Evolutionary conservation across 1,284 basidiomycete genomes (phyloP), one percentile per base, ranked within the genome.

Genomic region (Anthracocystis panici-leucophaei): DNA sequence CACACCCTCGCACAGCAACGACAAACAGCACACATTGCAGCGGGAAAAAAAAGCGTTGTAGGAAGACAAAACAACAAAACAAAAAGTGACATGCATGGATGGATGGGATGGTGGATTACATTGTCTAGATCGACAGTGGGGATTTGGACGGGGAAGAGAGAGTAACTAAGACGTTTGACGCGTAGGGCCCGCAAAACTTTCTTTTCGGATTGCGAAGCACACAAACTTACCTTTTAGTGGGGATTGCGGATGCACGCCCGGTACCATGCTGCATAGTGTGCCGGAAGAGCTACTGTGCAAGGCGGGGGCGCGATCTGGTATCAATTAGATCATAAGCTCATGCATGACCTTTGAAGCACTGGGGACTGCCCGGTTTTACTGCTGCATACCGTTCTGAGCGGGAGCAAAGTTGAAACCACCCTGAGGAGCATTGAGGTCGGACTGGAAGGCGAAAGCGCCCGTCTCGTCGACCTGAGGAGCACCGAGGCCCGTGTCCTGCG

Each of bases 381-480:
- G 73, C 77, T 81, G 76, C 80, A 81, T 81, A 45, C 75, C 69
- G 53, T 82, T 78, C 49, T 65, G 62, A n/a, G 74, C 51, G 16
- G 77, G 68, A 31, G 77, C 78, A 66, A 83, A 83, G 73, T 76
- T 78, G 71, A 83, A 83, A n/a, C 82, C 82, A 44, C 81, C 77
- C 64, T 80, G 75, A 8, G 81, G 82, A 50, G 82, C 80, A 50
- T 82, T 81, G 45, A 84, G 59, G 79, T 88, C 87, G 41, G 87
- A 86, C 77, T 88, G 87, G 87, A 90, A 89, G 65, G 94, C 93
- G 88, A 97, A 99, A 2, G 82, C 80, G 74, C 95, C 94, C 25
- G 91, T 88, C 35, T 93, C 90, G 84, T 97, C 94, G 49, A 98
- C 93, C 59, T 90, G 90, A 7, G 94, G 91, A 27, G 91, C 91